Evolutionary conservation across 2,329 filamentous ascomycete genomes (phyloP).

Genomic region (Elsinoe fawcettii): DNA sequence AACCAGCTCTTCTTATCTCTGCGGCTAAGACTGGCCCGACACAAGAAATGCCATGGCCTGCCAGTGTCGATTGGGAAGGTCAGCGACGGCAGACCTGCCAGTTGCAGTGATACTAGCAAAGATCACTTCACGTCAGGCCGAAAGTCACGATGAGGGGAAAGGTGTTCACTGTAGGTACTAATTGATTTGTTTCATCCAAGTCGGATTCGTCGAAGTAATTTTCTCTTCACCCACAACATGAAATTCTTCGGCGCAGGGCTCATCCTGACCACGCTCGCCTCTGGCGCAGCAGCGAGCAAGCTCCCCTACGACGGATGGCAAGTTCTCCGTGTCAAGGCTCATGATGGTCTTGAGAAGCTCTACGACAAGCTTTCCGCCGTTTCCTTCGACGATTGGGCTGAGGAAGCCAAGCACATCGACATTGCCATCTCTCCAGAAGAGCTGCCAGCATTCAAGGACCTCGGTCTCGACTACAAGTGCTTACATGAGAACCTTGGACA

Average conservation of each 20-base stretch:
- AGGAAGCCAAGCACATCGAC: conserved; percentile 19
- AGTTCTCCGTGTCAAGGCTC: conserved; percentile 6
- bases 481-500: conserved; percentile 40
- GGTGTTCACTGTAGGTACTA: not conserved
- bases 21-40: not conserved
- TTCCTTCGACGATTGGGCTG: conserved; percentile 19
- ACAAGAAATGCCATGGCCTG: conserved; percentile 12
- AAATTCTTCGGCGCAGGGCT: not conserved
- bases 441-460: conserved; percentile 24
- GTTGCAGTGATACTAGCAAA: not conserved
- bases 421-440: conserved; percentile 18
- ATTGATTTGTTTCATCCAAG: not conserved
- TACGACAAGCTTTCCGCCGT: conserved; percentile 16
- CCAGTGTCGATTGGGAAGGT: conserved; percentile 13
- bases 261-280: not conserved
- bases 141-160: not conserved
- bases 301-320: conserved; percentile 9
- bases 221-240: not conserved
- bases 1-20: not conserved
- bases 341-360: conserved; percentile 5
- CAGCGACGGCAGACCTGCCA: conserved; percentile 5
- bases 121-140: not conserved
- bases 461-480: conserved; percentile 28
- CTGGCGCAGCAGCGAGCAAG: conserved; percentile 3
- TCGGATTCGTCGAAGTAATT: not conserved